Base-by-base conservation (phyloP, 1,284 basidiomycete genomes). In the Heimioporus punctisporus region DNA sequence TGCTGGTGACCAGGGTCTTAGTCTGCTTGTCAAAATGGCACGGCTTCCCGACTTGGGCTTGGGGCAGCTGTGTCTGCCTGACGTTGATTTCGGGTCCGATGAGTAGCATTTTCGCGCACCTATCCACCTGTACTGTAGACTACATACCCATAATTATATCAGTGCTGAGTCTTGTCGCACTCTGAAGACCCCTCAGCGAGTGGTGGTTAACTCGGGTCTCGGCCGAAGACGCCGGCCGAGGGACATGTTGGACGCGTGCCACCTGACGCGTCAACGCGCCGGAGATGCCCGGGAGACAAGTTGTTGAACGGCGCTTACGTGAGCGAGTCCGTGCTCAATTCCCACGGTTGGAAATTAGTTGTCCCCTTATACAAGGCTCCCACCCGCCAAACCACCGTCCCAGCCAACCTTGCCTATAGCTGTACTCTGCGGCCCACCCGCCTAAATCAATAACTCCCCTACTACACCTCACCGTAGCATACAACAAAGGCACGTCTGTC, bases 21-120 rank as follows among this genome's bases (percentile, higher is more conserved):
- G 84, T n/a, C 78, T 90, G 76, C 69, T 90, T 11, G 78, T 92
- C 44, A 84, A 82, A 65, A 90, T 92, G 88, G 88, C 88, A 28
- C 76, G 90, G 46, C 72, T 89, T 48, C 77, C 84, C 54, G 89
- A 92, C 71, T 71, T 92, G 56, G 89, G 88, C 2, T 75, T 92
- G n/a, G 84, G 79, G 26, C 86, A 90, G 67, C 63, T 90, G 9
- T 86, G 85, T 64, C 76, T 89, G 41, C 79, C 80, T 24, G 71
- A 70, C 17, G 44, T 63, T 25, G 59, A 68, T 46, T 69, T 69
- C 24, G 66, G 57, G 27, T 52, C 57, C 26, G 59, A 58, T 25
- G 44, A 39, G 19, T 69, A 69, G 40, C 9, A 23, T 41, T 10
- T 56, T 60, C 46, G 34, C 39, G 42, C 50, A 64, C 51, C 46